phyloP scores from a whole-genome alignment of 2,329 filamentous ascomycete genomes.

The Phaeosphaeriaceae sp. region DNA sequence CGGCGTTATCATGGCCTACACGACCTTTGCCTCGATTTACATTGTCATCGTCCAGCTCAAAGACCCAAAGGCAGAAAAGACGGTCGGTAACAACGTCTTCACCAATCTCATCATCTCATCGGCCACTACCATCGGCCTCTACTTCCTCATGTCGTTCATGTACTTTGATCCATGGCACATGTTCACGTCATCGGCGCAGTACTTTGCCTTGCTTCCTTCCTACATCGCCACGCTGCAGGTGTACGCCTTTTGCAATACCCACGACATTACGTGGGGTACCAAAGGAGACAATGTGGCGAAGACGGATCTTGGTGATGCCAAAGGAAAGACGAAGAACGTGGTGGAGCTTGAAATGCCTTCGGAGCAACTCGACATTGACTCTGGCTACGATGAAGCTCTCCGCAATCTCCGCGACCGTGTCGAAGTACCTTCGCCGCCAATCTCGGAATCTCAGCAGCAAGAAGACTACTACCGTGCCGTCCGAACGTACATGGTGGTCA shows the following conservation, averaged over 20 bases:
- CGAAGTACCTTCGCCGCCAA: slow-evolving; percentile 70
- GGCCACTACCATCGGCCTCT: slow-evolving; percentile 88
- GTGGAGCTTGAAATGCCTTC: slow-evolving; percentile 98
- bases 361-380: slow-evolving; percentile 97
- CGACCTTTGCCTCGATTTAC: slow-evolving; percentile 85
- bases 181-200: slow-evolving; percentile 89
- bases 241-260: slow-evolving; percentile 98
- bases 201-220: slow-evolving; percentile 87
- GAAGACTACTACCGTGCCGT: slow-evolving; percentile 99
- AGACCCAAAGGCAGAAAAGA: slow-evolving; percentile 57
- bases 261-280: slow-evolving; percentile 98
- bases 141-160: slow-evolving; percentile 94
- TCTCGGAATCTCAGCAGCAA: slow-evolving; percentile 82
- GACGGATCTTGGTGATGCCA: slow-evolving; percentile 88
- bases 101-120: slow-evolving; percentile 92
- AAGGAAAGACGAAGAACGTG: slow-evolving; percentile 73
- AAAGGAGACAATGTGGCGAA: slow-evolving; percentile 97
- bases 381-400: slow-evolving; percentile 94
- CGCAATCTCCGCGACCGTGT: slow-evolving; percentile 93
- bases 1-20: slow-evolving; percentile 93
- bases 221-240: slow-evolving; percentile 98
- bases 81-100: slow-evolving; percentile 85
- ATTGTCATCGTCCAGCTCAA: slow-evolving; percentile 85
- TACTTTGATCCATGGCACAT: slow-evolving; percentile 99
- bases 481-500: slow-evolving; percentile 95